Percentiles rank a stretch among this genome's conserved stretches.
These are phyloP conservation scores for Cladochytrium replicatum DNA, from an alignment of 192 early-diverging fungal genomes.

Conservation along the genomic window DNA sequence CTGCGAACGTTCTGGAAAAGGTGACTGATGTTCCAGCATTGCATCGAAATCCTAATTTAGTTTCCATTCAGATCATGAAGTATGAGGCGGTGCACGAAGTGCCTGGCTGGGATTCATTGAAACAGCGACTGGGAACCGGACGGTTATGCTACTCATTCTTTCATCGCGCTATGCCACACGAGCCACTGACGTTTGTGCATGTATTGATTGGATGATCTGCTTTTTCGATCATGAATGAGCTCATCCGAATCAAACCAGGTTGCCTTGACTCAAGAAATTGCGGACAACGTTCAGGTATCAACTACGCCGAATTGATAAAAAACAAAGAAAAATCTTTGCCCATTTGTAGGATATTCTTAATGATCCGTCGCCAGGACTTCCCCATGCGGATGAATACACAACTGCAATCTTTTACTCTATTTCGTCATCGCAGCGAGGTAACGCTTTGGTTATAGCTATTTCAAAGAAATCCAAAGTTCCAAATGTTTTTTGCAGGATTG, in stretches of 20 bases:
- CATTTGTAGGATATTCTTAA: slow-evolving; percentile 40
- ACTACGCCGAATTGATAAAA: slow-evolving; percentile 4
- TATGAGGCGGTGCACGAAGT: slow-evolving; percentile 91
- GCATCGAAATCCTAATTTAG: background rate
- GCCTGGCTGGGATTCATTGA: slow-evolving; percentile 67
- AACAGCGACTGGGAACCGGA: slow-evolving; percentile 61
- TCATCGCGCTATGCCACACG: slow-evolving; percentile 60
- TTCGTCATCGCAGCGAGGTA: slow-evolving; percentile 64
- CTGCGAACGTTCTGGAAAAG: slow-evolving; percentile 72
- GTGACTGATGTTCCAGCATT: slow-evolving; percentile 23
- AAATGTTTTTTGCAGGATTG: slow-evolving; percentile 32
- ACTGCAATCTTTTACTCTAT: slow-evolving; percentile 93
- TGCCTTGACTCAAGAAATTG: slow-evolving; percentile 54
- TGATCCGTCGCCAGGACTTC: slow-evolving; percentile 30
- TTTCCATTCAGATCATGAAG: slow-evolving; percentile 44
- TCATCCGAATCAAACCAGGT: slow-evolving; percentile 20
- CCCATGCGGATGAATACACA: slow-evolving; percentile 30
- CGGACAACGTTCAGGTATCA: slow-evolving; percentile 52
- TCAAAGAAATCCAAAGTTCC: background rate
- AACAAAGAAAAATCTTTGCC: slow-evolving; percentile 16
- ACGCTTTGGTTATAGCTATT: slow-evolving; percentile 2
- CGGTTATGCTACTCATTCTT: slow-evolving; percentile 80
- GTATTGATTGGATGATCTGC: slow-evolving; percentile 18
- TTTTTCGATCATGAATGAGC: slow-evolving; percentile 12
- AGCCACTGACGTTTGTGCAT: slow-evolving; percentile 84